Evolutionary conservation across 1,139 yeast genomes (phyloP).

Genomic region (Hanseniaspora gamundiae): DNA sequence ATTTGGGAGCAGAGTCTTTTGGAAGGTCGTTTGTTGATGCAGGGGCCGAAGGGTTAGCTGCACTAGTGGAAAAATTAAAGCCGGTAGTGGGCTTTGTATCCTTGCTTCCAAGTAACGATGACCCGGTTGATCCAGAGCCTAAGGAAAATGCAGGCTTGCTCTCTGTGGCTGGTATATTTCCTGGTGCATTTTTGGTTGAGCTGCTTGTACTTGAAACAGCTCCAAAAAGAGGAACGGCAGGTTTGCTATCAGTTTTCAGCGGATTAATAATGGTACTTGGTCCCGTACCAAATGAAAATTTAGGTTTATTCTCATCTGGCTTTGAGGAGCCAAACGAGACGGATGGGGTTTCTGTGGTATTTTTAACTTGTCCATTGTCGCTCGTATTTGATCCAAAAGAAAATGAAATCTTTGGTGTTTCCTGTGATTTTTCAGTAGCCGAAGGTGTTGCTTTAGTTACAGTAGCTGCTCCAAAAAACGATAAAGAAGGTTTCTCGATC

Average conservation of each 20-base stretch:
- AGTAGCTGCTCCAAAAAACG: not conserved
- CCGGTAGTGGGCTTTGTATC: too few relatives aligned
- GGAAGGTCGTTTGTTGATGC: slow-evolving; percentile 3
- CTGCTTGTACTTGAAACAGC: not conserved
- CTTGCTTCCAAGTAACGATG: too few relatives aligned
- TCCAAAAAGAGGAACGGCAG: slow-evolving; percentile 21
- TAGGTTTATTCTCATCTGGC: slow-evolving; percentile 13
- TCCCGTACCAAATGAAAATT: slow-evolving; percentile 15
- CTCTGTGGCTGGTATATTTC: not conserved
- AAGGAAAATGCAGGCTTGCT: slow-evolving; percentile 9
- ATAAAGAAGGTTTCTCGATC: not conserved
- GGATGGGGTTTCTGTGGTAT: slow-evolving; percentile 3
- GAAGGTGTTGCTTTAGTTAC: slow-evolving; percentile 7
- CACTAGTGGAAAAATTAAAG: not conserved
- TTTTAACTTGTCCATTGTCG: not conserved
- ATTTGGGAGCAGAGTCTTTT: slow-evolving; percentile 1
- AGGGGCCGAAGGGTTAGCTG: slow-evolving; percentile 4
- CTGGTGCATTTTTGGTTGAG: too few relatives aligned
- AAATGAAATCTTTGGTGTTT: slow-evolving; percentile 6
- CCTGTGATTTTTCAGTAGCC: slow-evolving; percentile 3
- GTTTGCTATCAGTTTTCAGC: slow-evolving; percentile 13
- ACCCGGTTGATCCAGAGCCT: slow-evolving; percentile 5
- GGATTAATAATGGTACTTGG: too few relatives aligned
- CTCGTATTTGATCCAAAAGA: slow-evolving; percentile 8
- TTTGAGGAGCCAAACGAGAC: slow-evolving; percentile 5